Evolutionary conservation across 345 rosid species (phyloP).

Genomic region (Eucalyptus cloeziana): DNA sequence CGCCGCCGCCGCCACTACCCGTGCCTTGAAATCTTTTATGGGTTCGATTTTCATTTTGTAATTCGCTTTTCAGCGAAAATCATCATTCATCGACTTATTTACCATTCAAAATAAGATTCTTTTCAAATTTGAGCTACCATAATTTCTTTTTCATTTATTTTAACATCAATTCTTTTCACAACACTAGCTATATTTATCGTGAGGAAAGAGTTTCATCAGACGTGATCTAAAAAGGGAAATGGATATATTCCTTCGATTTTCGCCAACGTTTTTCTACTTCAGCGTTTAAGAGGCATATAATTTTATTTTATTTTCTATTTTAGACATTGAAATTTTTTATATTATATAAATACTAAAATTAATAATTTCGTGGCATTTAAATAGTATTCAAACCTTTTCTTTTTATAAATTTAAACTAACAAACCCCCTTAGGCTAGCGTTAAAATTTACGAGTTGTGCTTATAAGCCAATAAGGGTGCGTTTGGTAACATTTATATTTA

Average conservation of each 20-base stretch:
- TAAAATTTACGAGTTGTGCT: neutral
- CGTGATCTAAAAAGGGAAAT: neutral
- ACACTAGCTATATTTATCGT: neutral
- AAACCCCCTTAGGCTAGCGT: neutral
- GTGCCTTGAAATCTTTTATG: neutral
- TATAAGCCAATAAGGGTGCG: too few species aligned
- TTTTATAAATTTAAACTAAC: neutral
- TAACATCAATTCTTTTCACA: neutral
- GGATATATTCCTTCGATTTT: neutral
- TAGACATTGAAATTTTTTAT: neutral
- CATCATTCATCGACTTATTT: neutral
- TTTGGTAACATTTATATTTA: too few species aligned
- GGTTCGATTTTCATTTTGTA: rapidly evolving
- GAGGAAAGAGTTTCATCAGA: neutral
- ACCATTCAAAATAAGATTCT: neutral
- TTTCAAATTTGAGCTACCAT: neutral
- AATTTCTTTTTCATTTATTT: neutral
- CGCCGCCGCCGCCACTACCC: rapidly evolving
- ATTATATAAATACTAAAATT: neutral
- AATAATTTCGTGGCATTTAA: neutral
- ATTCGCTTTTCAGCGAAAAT: neutral
- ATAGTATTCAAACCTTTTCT: neutral
- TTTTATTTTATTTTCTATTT: neutral
- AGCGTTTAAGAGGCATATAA: neutral
- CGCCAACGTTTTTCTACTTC: rapidly evolving